phyloP scores from a whole-genome alignment of 495 filamentous ascomycete species.

The Trichoderma parareesei region DNA sequence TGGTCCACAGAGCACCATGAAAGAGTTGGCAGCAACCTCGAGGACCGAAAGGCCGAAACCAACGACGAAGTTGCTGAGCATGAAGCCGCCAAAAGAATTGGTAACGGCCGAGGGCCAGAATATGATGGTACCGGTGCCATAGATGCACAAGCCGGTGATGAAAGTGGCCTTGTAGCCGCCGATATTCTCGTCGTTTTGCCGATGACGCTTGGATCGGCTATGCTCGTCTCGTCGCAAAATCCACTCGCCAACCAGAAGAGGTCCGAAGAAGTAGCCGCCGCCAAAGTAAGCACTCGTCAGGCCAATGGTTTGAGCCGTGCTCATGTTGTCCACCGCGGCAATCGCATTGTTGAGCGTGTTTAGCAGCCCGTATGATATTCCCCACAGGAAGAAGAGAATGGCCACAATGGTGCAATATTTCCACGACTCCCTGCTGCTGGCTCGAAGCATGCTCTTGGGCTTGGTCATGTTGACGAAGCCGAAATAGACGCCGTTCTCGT shows the following conservation, averaged over 20 bases:
- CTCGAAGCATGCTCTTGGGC: constrained; percentile 68
- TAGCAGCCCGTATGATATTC: constrained; percentile 72
- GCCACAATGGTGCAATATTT: constrained; percentile 53
- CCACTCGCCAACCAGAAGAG: constrained; percentile 58
- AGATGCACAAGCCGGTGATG: constrained; percentile 56
- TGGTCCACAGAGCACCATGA: constrained; percentile 51
- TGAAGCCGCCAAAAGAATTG: constrained; percentile 19
- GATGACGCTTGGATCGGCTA: constrained; percentile 21
- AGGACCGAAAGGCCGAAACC: constrained; percentile 55
- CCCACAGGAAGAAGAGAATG: constrained; percentile 74
- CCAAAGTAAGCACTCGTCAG: constrained; percentile 37
- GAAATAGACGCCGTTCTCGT: constrained; percentile 46
- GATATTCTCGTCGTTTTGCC: constrained; percentile 18
- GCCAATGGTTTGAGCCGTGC: constrained; percentile 28
- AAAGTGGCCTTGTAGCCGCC: constrained; percentile 39
- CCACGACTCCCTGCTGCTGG: constrained; percentile 31
- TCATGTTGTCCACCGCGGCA: constrained; percentile 30
- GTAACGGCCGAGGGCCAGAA: constrained; percentile 47
- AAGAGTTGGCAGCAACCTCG: constrained; percentile 61
- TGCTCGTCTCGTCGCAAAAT: constrained; percentile 51
- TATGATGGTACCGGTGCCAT: constrained; percentile 42
- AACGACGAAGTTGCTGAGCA: constrained; percentile 51
- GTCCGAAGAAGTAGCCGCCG: constrained; percentile 56
- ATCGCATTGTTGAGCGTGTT: constrained; percentile 56
- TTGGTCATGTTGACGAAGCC: constrained; percentile 78